Conservation (phyloP, 2,329 filamentous ascomycete genomes). For the Fusarium sp. region DNA sequence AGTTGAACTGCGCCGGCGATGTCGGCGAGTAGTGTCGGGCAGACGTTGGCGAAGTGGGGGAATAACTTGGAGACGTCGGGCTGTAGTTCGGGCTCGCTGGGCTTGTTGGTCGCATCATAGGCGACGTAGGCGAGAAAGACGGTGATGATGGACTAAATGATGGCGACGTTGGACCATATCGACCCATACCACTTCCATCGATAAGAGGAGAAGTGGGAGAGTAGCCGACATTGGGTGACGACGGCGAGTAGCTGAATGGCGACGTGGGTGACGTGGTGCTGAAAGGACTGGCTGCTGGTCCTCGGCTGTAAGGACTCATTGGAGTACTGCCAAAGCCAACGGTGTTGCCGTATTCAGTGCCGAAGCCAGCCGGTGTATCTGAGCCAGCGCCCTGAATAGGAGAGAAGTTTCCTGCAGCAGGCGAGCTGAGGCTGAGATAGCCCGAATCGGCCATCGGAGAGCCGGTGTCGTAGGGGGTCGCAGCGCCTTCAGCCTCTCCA, state of each 20-base stretch:
- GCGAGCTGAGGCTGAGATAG: constrained; percentile 70
- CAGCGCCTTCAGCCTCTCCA: constrained; percentile 79
- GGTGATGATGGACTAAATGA: constrained; percentile 71
- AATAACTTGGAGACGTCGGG: constrained; percentile 72
- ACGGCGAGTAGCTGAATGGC: constrained; percentile 77
- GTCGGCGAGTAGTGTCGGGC: constrained; percentile 71
- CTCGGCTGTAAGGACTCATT: constrained; percentile 71
- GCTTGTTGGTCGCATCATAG: constrained; percentile 64
- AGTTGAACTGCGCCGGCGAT: constrained; percentile 77
- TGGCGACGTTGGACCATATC: constrained; percentile 64
- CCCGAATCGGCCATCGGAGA: constrained; percentile 80
- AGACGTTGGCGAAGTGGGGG: constrained; percentile 67
- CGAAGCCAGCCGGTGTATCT: constrained; percentile 72
- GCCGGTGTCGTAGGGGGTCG: constrained; percentile 92
- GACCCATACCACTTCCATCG: constrained; percentile 57
- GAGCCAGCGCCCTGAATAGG: constrained; percentile 81
- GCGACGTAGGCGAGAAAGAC: constrained; percentile 70
- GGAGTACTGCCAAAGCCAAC: constrained; percentile 58
- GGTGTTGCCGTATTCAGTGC: constrained; percentile 65
- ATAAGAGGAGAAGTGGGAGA: constrained; percentile 79
- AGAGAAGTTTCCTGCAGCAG: constrained; percentile 73
- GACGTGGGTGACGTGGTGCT: constrained; percentile 73
- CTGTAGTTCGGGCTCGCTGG: constrained; percentile 69
- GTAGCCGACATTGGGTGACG: constrained; percentile 77
- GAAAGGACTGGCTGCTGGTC: constrained; percentile 77